Percentiles rank a stretch among this genome's conserved stretches.
phyloP scores from a whole-genome alignment of 768 basidiomycete species.

The Rubroboletus pulcherrimus region DNA sequence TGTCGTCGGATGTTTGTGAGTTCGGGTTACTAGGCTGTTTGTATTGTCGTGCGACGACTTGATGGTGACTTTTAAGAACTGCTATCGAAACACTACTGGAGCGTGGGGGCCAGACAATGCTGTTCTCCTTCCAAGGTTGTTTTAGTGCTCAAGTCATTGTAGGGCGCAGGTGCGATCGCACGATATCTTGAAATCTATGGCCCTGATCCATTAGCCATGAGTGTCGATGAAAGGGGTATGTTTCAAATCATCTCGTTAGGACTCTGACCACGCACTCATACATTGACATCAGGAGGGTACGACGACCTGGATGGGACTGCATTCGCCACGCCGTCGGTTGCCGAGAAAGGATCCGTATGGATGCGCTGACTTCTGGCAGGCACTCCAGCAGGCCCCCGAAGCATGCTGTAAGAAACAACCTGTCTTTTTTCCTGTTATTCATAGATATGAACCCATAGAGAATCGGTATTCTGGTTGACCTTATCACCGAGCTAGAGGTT shows the following conservation, averaged over 20 bases:
- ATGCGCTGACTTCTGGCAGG: conserved; percentile 46
- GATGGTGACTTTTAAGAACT: conserved; percentile 14
- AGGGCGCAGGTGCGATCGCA: conserved; percentile 42
- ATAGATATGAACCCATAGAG: conserved; percentile 15
- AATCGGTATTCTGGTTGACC: conserved; percentile 50
- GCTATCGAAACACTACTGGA: conserved; percentile 33
- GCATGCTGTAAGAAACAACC: conserved; percentile 41
- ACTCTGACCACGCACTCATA: not conserved
- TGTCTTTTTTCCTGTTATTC: not conserved
- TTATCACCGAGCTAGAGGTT: conserved; percentile 47
- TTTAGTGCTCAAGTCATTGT: not conserved
- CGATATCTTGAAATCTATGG: conserved; percentile 41
- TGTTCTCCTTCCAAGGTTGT: too few species aligned
- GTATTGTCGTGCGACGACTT: not conserved
- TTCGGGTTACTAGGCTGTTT: not conserved
- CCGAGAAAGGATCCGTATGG: conserved; percentile 44
- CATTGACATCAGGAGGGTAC: conserved; percentile 26
- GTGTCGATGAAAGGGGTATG: conserved; percentile 59
- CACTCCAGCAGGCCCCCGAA: conserved; percentile 51
- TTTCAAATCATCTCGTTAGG: not conserved
- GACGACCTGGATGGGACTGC: conserved; percentile 26
- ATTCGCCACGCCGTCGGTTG: conserved; percentile 31
- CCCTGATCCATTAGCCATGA: conserved; percentile 45
- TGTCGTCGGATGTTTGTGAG: conserved; percentile 35
- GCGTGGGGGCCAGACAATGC: conserved; percentile 37